Conservation (phyloP, 2,329 filamentous ascomycete species). For the Fusarium sp. region DNA sequence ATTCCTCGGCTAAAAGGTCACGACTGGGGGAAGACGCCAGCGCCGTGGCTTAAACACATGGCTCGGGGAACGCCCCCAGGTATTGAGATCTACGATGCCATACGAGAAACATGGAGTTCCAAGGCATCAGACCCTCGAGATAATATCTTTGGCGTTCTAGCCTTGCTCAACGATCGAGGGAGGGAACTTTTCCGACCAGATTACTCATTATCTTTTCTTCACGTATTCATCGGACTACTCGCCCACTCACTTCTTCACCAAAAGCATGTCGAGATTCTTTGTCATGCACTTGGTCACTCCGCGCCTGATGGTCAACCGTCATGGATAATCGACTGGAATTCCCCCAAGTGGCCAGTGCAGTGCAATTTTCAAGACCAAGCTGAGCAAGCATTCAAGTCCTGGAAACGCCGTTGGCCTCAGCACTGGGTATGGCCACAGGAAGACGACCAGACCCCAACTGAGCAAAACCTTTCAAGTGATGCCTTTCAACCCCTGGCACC, state of each 20-base stretch:
- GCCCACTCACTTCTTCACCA: background rate
- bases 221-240: background rate
- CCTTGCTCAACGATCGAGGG: background rate
- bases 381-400: background rate
- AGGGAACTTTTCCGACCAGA: background rate
- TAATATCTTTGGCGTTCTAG: background rate
- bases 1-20: background rate
- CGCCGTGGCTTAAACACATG: background rate
- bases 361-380: background rate
- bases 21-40: background rate
- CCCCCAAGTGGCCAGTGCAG: background rate
- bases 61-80: background rate
- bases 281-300: background rate
- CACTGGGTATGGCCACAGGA: background rate
- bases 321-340: background rate
- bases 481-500: too few relatives aligned
- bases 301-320: background rate
- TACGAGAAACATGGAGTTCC: background rate
- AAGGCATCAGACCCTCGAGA: background rate
- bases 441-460: background rate
- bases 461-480: too few relatives aligned
- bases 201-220: background rate
- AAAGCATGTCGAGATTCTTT: background rate
- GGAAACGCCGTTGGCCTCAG: background rate
- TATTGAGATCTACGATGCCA: background rate